These are phyloP conservation scores for Pyronema omphalodes DNA, from an alignment of 495 filamentous ascomycete species.

Conservation along the genomic window DNA sequence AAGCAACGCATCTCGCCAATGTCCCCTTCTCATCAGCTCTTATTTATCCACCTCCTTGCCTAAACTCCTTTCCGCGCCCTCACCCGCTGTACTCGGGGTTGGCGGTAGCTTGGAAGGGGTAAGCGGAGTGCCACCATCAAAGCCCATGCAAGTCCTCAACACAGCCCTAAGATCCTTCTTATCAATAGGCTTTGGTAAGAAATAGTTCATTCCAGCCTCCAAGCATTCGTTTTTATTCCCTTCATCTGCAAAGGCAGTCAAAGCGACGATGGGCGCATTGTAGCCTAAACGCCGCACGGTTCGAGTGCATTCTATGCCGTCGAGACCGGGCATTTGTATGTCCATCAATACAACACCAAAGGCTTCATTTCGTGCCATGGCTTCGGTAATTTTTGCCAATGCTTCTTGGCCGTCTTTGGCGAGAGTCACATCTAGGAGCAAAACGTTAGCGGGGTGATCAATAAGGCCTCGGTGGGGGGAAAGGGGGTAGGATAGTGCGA, in stretches of 20 bases:
- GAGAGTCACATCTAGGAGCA: conserved; percentile 44
- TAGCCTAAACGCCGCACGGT: conserved; percentile 77
- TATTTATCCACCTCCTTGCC: too few relatives aligned
- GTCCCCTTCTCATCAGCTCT: too few relatives aligned
- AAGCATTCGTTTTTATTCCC: conserved; percentile 66
- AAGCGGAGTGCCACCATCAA: not conserved
- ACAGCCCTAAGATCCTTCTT: conserved; percentile 72
- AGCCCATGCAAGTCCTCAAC: conserved; percentile 31
- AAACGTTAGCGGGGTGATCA: conserved; percentile 11
- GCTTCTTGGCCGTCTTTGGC: conserved; percentile 83
- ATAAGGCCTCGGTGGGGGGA: not conserved
- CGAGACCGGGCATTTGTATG: conserved; percentile 72
- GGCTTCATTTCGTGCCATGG: conserved; percentile 46
- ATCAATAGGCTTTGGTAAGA: conserved; percentile 61
- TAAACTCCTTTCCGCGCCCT: too few relatives aligned
- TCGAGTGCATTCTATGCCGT: conserved; percentile 73
- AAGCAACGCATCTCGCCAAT: too few relatives aligned
- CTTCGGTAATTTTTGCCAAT: conserved; percentile 62
- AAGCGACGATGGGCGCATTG: conserved; percentile 70
- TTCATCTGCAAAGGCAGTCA: conserved; percentile 81
- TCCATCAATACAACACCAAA: conserved; percentile 3
- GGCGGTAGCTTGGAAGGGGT: not conserved
- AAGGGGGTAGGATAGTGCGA: not conserved
- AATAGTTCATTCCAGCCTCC: conserved; percentile 33
- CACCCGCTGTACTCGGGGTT: not conserved